A percentile compares a stretch with the other conserved stretches of the same genome.
These are phyloP conservation scores for Penicillium oxalicum DNA, from an alignment of 2,329 filamentous ascomycete species.

Conservation along the genomic window DNA sequence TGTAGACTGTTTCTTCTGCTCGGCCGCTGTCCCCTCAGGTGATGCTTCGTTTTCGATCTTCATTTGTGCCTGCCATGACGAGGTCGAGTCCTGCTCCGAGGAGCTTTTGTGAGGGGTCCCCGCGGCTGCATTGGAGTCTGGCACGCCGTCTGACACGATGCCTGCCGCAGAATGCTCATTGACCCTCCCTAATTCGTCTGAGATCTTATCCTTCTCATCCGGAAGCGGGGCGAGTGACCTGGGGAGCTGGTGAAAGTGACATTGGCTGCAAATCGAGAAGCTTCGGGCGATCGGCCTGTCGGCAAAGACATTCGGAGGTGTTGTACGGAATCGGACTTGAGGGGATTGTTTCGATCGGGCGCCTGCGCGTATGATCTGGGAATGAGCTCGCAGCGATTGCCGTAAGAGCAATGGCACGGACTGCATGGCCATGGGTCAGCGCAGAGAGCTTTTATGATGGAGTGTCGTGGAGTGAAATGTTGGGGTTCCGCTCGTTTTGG, in stretches of 20 bases:
- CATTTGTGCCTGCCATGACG: constrained; percentile 2
- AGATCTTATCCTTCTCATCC: constrained; percentile 18
- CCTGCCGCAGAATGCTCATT: constrained; percentile 16
- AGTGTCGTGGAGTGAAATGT: constrained; percentile 11
- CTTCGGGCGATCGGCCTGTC: constrained; percentile 20
- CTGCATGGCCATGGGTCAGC: constrained; percentile 32
- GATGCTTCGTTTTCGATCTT: constrained; percentile 14
- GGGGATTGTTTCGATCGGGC: constrained; percentile 18
- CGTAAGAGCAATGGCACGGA: constrained; percentile 36
- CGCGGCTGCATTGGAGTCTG: constrained; percentile 16
- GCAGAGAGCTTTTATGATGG: constrained; percentile 15
- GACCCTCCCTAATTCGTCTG: constrained; percentile 18
- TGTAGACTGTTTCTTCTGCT: constrained; percentile 7
- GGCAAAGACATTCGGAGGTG: constrained; percentile 19
- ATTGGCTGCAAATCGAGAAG: constrained; percentile 41
- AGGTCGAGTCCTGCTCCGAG: constrained; percentile 7
- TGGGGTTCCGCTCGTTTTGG: constrained; percentile 5
- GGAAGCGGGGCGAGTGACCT: constrained; percentile 18
- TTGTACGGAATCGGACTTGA: constrained; percentile 13
- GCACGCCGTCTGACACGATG: constrained; percentile 13
- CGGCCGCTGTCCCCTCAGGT: constrained; percentile 3
- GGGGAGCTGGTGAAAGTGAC: constrained; percentile 34
- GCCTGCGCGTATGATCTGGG: constrained; percentile 20
- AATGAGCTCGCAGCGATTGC: constrained; percentile 32
- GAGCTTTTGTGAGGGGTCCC: constrained; percentile 14